Conservation (phyloP, 306 rosid genomes). For the Glycine latifolia region DNA sequence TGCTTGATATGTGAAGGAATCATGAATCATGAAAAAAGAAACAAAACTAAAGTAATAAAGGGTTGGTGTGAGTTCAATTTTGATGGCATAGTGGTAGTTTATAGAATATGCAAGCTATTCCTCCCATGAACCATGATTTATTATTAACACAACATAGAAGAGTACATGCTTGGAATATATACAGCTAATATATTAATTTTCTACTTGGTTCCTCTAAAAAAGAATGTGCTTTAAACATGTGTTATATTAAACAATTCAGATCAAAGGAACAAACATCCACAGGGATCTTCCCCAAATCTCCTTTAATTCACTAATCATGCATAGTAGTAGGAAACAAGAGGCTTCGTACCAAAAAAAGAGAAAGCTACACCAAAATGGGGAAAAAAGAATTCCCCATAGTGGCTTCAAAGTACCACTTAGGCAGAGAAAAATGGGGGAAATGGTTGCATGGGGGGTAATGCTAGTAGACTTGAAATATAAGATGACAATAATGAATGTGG, state of each 20-base stretch:
- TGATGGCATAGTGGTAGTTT: conserved; percentile 15
- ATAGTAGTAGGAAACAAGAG: conserved; percentile 46
- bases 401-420: conserved; percentile 31
- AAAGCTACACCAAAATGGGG: conserved; percentile 52
- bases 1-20: conserved; percentile 42
- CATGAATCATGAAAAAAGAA: conserved; percentile 41
- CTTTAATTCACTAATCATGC: conserved; percentile 61
- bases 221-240: conserved; percentile 23
- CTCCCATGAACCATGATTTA: background rate
- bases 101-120: conserved; percentile 27
- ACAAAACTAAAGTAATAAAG: conserved; percentile 24
- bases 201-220: conserved; percentile 1
- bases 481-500: conserved; percentile 59
- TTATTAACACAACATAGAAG: conserved; percentile 3
- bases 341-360: conserved; percentile 63
- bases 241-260: conserved; percentile 38
- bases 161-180: conserved; percentile 33
- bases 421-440: conserved; percentile 41
- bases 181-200: conserved; percentile 39
- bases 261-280: conserved; percentile 46
- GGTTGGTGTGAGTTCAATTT: conserved; percentile 40
- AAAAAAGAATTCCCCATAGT: conserved; percentile 21
- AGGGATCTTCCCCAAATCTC: conserved; percentile 52
- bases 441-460: conserved; percentile 24
- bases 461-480: conserved; percentile 48